Conservation (phyloP, 768 basidiomycete genomes). For the Amanita rubescens region DNA sequence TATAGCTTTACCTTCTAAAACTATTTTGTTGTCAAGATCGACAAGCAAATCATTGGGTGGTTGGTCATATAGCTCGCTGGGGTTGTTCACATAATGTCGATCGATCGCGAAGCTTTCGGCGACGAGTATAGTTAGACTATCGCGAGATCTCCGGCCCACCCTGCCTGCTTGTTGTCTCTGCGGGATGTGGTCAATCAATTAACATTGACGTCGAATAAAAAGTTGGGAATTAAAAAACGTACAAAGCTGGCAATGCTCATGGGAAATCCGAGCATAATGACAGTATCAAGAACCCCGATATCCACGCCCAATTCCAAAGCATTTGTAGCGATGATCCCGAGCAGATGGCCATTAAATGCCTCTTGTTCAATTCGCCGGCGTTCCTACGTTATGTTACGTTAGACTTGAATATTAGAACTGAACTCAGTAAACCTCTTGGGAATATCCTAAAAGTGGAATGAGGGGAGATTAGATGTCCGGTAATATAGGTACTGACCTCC, state of each 20-base stretch:
- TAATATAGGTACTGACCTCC: slow-evolving; percentile 45
- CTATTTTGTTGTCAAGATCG: slow-evolving; percentile 64
- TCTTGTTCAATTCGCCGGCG: slow-evolving; percentile 79
- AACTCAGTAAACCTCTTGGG: slow-evolving; percentile 42
- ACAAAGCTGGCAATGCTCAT: slow-evolving; percentile 76
- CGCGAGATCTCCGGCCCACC: slow-evolving; percentile 74
- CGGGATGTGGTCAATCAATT: not conserved
- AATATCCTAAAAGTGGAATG: slow-evolving; percentile 47
- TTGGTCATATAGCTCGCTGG: slow-evolving; percentile 62
- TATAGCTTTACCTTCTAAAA: slow-evolving; percentile 49
- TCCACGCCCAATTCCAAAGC: slow-evolving; percentile 90
- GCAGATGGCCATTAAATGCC: slow-evolving; percentile 75
- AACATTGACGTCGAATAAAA: not conserved
- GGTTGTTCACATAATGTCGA: slow-evolving; percentile 63
- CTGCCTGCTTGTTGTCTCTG: slow-evolving; percentile 87
- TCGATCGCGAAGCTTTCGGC: slow-evolving; percentile 66
- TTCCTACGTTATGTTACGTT: slow-evolving; percentile 38
- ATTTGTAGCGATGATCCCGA: slow-evolving; percentile 86
- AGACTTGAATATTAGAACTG: not conserved
- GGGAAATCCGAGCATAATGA: slow-evolving; percentile 86
- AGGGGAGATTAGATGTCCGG: not conserved
- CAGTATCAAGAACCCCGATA: slow-evolving; percentile 82
- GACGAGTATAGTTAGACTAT: slow-evolving; percentile 71
- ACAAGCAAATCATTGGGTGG: slow-evolving; percentile 56
- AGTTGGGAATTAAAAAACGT: slow-evolving; percentile 16